These are phyloP conservation scores for Lonicera japonica DNA, from an alignment of 129 eudicot species.

Conservation along the genomic window DNA sequence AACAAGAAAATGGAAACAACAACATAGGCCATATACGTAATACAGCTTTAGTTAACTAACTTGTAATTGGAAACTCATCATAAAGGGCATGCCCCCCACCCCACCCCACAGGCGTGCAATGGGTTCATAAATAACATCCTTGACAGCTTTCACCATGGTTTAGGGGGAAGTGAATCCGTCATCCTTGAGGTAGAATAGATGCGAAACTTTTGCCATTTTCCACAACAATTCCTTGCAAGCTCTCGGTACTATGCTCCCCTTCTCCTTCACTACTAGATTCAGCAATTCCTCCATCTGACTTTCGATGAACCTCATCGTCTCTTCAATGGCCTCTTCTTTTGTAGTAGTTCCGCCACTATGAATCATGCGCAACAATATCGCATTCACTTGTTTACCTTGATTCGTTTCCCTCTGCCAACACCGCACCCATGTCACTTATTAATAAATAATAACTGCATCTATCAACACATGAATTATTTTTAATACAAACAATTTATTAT, in stretches of 20 bases:
- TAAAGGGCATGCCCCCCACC: no score
- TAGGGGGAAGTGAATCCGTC: conserved; percentile 83
- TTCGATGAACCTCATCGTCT: conserved; percentile 25
- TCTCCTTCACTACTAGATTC: conserved; percentile 44
- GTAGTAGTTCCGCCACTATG: conserved; percentile 24
- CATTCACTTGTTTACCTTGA: conserved; percentile 72
- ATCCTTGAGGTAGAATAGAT: conserved; percentile 52
- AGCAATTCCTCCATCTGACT: conserved; percentile 53
- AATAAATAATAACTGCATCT: no score
- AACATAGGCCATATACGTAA: no score
- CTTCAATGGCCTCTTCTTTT: conserved; percentile 43
- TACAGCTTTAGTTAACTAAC: no score
- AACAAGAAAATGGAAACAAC: no score
- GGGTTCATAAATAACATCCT: conserved; percentile 49
- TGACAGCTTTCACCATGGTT: conserved; percentile 37
- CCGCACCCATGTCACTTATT: no score
- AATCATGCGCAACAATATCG: conserved; percentile 41
- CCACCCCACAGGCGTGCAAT: no score
- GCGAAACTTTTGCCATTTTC: conserved; percentile 56
- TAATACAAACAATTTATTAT: no score
- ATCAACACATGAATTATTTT: no score
- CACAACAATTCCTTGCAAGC: conserved; percentile 80
- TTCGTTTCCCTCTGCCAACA: conserved; percentile 61
- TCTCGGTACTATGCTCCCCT: conserved; percentile 50
- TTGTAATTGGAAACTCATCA: no score